Evolutionary conservation across 352 stramenopile genomes (phyloP), one percentile per base, ranked within the genome.

Genomic region (Ophiocytium majus): DNA sequence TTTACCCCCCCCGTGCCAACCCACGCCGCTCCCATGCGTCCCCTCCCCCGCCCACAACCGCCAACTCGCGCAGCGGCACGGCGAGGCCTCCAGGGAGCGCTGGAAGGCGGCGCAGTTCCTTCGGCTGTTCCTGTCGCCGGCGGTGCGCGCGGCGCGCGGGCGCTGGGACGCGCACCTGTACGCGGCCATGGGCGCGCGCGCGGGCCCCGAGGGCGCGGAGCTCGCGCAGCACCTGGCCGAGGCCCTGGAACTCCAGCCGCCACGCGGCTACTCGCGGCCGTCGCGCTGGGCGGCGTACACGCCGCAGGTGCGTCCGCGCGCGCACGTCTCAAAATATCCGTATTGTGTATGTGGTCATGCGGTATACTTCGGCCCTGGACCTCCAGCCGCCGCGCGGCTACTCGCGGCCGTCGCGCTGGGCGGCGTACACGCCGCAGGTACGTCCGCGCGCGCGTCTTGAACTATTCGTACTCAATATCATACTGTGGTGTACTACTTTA

Each of bases 121-220:
- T 10, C 5, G 34, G 64, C 64, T 76, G 17, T 81, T 81, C 75
- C 75, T 81, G 34, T 63, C 28, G 17, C 34, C 34, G 34, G 9
- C 17, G 75, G 9, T 81, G 28, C 23, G 28, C 23, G 34, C 28
- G 5, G 66, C 79, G 35, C 34, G 32, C 23, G 19, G 86, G 0
- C n/a, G 19, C 28, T 88, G 84, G 84, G 82, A 88, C 37, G 74
- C 79, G 23, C 84, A 88, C 49, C 84, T 83, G 32, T 88, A 88
- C 57, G 75, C 75, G 19, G 35, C 83, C 32, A 57, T 88, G 23
- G 80, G 57, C 31, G 84, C 79, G 50, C 84, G 80, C 57, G 76
- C 50, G 23, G 84, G 79, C 10, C 34, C 84, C 17, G 66, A 83
- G 35, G 23, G 57, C 36, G 80, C 79, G 19, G 84, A 88, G 57